Conservation (phyloP, 2,329 filamentous ascomycete genomes). For the Atkinsonella texensis region DNA sequence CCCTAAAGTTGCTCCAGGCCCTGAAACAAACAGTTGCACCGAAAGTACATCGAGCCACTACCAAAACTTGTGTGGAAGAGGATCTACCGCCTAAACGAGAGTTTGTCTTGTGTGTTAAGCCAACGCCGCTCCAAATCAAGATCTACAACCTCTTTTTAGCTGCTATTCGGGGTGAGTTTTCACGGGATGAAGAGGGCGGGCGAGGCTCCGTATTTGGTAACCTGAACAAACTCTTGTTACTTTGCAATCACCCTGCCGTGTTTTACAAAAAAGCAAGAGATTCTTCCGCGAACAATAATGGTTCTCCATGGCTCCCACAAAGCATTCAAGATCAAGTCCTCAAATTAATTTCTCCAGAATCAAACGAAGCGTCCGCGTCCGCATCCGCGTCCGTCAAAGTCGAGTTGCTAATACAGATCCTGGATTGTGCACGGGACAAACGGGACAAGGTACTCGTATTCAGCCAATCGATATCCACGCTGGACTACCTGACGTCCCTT, state of each 20-base stretch:
- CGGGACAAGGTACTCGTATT: constrained; percentile 75
- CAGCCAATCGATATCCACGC: constrained; percentile 55
- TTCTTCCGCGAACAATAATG: constrained; percentile 6
- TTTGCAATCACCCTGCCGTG: constrained; percentile 42
- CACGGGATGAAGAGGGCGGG: not conserved
- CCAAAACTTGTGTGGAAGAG: constrained; percentile 47
- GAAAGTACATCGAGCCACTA: constrained; percentile 67
- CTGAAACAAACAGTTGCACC: constrained; percentile 62
- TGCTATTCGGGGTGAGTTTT: constrained; percentile 5
- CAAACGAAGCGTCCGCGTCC: constrained; percentile 42
- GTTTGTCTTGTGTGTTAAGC: constrained; percentile 64
- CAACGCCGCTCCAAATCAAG: constrained; percentile 51
- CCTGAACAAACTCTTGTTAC: constrained; percentile 28
- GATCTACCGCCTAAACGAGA: constrained; percentile 67
- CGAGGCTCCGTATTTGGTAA: constrained; percentile 22
- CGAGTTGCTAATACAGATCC: constrained; percentile 52
- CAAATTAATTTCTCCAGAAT: constrained; percentile 26
- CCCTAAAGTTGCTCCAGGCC: constrained; percentile 54
- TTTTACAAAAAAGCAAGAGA: constrained; percentile 21
- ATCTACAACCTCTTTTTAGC: constrained; percentile 45
- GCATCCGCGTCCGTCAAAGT: constrained; percentile 55
- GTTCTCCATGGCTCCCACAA: constrained; percentile 13
- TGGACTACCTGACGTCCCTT: constrained; percentile 55
- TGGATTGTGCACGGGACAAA: constrained; percentile 47
- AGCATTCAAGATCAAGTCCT: constrained; percentile 17